Evolutionary conservation across 345 rosid genomes (phyloP), one percentile per base, ranked within the genome.

Genomic region (Rubroshorea leprosula): DNA sequence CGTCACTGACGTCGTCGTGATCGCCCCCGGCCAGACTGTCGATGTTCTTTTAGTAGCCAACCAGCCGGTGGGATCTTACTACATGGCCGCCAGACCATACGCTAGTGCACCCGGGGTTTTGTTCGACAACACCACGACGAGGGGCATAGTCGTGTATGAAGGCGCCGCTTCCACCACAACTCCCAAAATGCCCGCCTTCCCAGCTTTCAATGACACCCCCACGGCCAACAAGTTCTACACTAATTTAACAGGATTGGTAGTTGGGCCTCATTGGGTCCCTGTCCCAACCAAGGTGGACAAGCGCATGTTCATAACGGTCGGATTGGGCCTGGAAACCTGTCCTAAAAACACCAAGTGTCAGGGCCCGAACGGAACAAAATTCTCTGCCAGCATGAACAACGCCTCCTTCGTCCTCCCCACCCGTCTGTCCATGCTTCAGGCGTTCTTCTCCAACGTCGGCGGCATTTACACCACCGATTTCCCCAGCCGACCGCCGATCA

Each of bases 311-410:
- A 71, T 89, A 0, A 93, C 97, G 11, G 15, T 89, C 0, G 86
- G 91, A 15, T 59, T 84, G 11, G 81, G 55, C 3, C 31, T 89
- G 0, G 77, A 74, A 0, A 56, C 58, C 0, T 93, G 99, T 22
- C 62, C 76, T 0, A 66, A 55, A 0, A 89, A 76, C 26, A 50
- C 65, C 25, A 83, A 81, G 20, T 89, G 99, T 64, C 73, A 56
- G 45, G 84, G 84, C 0, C 58, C 31, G 11, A n/a, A 29, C 12
- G 74, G 72, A 20, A 43, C 76, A 8, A 66, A 69, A 56, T 21
- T 76, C 23, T 66, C 99, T 0, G 91, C 99, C 6, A 81, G 83
- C 27, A 81, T 93, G 97, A 93, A 72, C 80, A 93, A 93, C 27
- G 64, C 56, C 8, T 93, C 99, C 0, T 87, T 89, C 57, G 59